phyloP scores from a whole-genome alignment of 495 filamentous ascomycete genomes.

The Neurospora cerealis region DNA sequence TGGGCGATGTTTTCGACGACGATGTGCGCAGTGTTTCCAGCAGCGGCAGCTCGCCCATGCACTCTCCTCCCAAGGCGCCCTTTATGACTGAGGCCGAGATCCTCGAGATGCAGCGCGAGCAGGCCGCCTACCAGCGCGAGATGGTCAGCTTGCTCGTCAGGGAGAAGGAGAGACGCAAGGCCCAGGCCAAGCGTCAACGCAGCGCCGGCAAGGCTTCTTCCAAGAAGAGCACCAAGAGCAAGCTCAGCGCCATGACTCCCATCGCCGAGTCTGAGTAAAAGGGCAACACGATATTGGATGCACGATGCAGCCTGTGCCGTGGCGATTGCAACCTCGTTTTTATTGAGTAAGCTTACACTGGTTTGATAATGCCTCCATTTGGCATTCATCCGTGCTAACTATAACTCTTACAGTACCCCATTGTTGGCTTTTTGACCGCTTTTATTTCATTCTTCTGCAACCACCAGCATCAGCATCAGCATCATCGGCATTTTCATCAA shows the following conservation, averaged over 20 bases:
- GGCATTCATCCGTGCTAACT: background rate
- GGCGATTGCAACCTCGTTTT: background rate
- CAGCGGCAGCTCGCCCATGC: conserved; percentile 33
- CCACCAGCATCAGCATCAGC: background rate
- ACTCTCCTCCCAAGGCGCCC: conserved; percentile 12
- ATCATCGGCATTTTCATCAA: background rate
- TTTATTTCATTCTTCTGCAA: background rate
- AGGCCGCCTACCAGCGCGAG: conserved; percentile 36
- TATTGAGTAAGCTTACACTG: conserved; percentile 5
- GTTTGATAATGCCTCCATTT: background rate
- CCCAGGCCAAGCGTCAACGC: conserved; percentile 21
- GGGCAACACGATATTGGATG: background rate
- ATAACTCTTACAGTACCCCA: background rate
- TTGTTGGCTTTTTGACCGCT: background rate
- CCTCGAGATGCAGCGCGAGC: conserved; percentile 33
- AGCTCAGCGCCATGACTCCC: conserved; percentile 37
- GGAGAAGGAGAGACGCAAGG: conserved; percentile 38
- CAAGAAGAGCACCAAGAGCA: conserved; percentile 37
- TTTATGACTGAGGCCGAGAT: conserved; percentile 28
- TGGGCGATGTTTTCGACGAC: conserved; percentile 28
- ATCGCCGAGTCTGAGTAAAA: conserved; percentile 34
- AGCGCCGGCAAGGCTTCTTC: conserved; percentile 17
- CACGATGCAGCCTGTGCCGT: conserved; percentile 1
- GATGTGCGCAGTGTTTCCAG: conserved; percentile 36
- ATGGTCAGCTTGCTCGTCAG: conserved; percentile 28